Conservation (phyloP, 108 stramenopile genomes). For the Craspedostauros australis region DNA sequence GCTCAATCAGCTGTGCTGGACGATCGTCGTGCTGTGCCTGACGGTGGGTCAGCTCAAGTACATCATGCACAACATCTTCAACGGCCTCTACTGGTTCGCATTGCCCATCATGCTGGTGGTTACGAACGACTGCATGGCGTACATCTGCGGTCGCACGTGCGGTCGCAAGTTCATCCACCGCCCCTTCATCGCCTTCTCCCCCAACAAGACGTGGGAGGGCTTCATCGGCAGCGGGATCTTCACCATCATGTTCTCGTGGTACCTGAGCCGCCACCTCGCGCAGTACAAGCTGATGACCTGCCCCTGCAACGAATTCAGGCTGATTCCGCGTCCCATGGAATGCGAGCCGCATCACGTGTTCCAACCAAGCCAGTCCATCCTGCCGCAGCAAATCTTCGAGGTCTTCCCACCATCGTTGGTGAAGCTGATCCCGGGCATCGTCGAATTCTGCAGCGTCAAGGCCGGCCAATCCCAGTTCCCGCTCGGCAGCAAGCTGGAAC, state of each 20-base stretch:
- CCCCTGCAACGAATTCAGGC: conserved; percentile 69
- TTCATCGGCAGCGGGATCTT: conserved; percentile 62
- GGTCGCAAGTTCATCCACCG: conserved; percentile 90
- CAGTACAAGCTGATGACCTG: conserved; percentile 87
- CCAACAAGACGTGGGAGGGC: conserved; percentile 98
- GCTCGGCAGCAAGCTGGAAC: not conserved
- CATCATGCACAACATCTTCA: conserved; percentile 95
- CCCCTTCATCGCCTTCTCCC: conserved; percentile 83
- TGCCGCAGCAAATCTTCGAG: conserved; percentile 80
- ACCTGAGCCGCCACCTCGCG: conserved; percentile 74
- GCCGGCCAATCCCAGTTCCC: not conserved
- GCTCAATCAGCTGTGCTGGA: conserved; percentile 95
- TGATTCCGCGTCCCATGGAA: conserved; percentile 62
- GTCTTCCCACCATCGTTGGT: conserved; percentile 54
- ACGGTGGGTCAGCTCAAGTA: conserved; percentile 92
- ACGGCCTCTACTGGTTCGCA: conserved; percentile 97
- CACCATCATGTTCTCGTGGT: conserved; percentile 88
- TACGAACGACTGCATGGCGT: conserved; percentile 96
- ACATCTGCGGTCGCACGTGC: conserved; percentile 85
- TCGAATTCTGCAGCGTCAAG: conserved; percentile 50
- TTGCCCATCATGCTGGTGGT: conserved; percentile 91
- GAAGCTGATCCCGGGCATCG: conserved; percentile 51
- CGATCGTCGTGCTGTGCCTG: conserved; percentile 87
- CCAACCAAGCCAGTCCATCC: conserved; percentile 41
- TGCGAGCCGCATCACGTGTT: conserved; percentile 81